Evolutionary conservation across 805 yeast genomes (phyloP), one percentile per base, ranked within the genome.

Genomic region (Cyberlindnera petersonii): DNA sequence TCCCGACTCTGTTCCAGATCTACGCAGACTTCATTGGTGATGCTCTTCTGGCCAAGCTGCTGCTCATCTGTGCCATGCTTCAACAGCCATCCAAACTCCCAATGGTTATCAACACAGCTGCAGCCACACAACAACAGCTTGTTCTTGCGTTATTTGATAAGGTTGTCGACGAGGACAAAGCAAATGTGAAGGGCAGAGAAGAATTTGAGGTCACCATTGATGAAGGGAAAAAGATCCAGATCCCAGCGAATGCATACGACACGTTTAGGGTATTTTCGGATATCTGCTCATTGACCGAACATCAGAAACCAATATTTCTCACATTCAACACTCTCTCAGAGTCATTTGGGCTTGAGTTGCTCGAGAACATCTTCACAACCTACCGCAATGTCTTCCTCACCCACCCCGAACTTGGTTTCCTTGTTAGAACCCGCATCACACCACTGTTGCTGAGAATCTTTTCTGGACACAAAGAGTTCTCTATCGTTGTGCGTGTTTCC

Each of bases 121-220:
- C 86, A 35, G 98, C 98, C 2, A 87, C 98, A 4, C 71, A 88
- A 32, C 94, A 88, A 46, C 98, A 93, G 58, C 63, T 93, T 30
- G 72, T 88, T 31, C 77, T 83, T 26, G 76, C 83, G 22, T 74
- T 88, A 0, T 91, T 83, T 59, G 98, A 91, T 40, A 71, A 77
- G 54, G 71, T 77, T 33, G 47, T 56, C 14, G 66, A 61, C 5
- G 75, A 72, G 30, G 73, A 66, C 40, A 51, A 56, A 15, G 6
- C 14, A 16, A 41, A 27, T 2, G 40, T 43, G 2, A 30, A 33
- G 3, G 50, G 53, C 4, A 55, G 50, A 13, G 58, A 55, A 18
- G 50, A 44, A 16, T 52, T 51, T 47, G 63, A 60, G 9, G 77
- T 76, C 0, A 59, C 66, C 2, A 55, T 71, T 4, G 82, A 76